Conservation (phyloP, 192 early-diverging fungal genomes). For the Chytriomyces confervae region DNA sequence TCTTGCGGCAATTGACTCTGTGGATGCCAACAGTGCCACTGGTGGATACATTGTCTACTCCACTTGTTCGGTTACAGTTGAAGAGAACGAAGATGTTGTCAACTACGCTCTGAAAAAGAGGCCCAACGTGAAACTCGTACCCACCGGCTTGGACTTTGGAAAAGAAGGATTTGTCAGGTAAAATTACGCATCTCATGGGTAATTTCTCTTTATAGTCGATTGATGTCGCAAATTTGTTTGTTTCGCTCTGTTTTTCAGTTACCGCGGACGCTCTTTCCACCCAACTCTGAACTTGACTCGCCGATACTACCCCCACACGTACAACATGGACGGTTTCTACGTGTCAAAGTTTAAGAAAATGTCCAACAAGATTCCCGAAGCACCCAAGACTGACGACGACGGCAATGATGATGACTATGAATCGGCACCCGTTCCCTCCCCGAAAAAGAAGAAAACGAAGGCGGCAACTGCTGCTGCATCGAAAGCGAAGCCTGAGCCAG, state of each 20-base stretch:
- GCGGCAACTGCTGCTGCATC: conserved; percentile 8
- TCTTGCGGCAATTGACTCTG: conserved; percentile 94
- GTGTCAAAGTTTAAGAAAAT: conserved; percentile 97
- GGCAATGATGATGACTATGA: conserved; percentile 9
- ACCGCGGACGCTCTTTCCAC: conserved; percentile 89
- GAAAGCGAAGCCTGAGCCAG: conserved; percentile 21
- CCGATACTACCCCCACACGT: conserved; percentile 94
- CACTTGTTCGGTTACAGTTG: conserved; percentile 96
- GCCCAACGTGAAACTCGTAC: conserved; percentile 91
- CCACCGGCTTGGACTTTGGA: conserved; percentile 91
- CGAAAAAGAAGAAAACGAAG: conserved; percentile 47
- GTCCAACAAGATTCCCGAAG: conserved; percentile 77
- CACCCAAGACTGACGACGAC: conserved; percentile 15
- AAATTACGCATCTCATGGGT: background rate
- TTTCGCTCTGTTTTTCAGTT: conserved; percentile 48
- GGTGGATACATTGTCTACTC: conserved; percentile 98
- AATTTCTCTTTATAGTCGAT: background rate
- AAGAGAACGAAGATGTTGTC: conserved; percentile 98
- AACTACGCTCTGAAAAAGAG: conserved; percentile 94
- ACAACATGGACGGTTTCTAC: conserved; percentile 99
- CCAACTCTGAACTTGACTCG: conserved; percentile 81
- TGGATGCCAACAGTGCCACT: conserved; percentile 89
- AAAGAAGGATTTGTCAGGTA: conserved; percentile 84
- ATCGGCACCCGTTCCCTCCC: conserved; percentile 38
- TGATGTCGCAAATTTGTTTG: background rate